A percentile compares a stretch with the other conserved stretches of the same genome.
Conservation (phyloP, 2,329 filamentous ascomycete species). For the Rosellinia necatrix region DNA sequence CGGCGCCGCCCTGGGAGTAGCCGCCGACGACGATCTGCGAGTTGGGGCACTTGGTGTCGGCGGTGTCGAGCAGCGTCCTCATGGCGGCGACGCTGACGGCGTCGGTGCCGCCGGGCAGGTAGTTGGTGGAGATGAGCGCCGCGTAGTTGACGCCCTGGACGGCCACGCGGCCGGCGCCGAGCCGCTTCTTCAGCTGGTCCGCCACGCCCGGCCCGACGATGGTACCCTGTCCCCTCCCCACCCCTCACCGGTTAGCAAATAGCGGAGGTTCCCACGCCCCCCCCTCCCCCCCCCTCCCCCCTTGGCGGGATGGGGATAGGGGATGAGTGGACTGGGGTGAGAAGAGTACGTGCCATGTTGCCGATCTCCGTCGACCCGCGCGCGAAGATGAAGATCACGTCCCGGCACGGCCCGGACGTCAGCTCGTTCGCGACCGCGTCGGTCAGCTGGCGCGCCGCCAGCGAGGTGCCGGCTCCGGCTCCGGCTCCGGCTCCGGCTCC, state of each 20-base stretch:
- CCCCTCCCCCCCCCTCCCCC: too few relatives aligned
- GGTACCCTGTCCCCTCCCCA: constrained; percentile 4
- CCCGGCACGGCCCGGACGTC: constrained; percentile 36
- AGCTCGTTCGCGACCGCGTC: constrained; percentile 37
- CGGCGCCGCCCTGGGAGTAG: constrained; percentile 30
- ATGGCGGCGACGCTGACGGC: constrained; percentile 36
- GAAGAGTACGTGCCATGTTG: constrained; percentile 38
- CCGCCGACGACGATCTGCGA: constrained; percentile 42
- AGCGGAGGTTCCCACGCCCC: too few relatives aligned
- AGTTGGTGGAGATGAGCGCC: constrained; percentile 38
- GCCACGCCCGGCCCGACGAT: constrained; percentile 17
- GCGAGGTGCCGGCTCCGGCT: too few relatives aligned
- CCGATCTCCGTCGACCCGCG: constrained; percentile 43
- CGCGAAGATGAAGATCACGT: constrained; percentile 43
- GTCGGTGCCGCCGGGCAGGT: constrained; percentile 39
- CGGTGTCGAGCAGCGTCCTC: constrained; percentile 37
- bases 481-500: too few relatives aligned
- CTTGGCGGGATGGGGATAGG: too few relatives aligned
- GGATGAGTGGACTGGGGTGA: too few relatives aligned
- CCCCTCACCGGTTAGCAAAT: too few relatives aligned
- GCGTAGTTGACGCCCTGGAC: constrained; percentile 34
- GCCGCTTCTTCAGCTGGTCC: too few relatives aligned
- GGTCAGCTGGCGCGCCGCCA: background rate
- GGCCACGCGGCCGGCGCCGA: constrained; percentile 16
- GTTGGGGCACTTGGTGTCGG: constrained; percentile 39